These are phyloP conservation scores for Colletotrichum tanaceti DNA, from an alignment of 2,329 filamentous ascomycete species.

Conservation along the genomic window DNA sequence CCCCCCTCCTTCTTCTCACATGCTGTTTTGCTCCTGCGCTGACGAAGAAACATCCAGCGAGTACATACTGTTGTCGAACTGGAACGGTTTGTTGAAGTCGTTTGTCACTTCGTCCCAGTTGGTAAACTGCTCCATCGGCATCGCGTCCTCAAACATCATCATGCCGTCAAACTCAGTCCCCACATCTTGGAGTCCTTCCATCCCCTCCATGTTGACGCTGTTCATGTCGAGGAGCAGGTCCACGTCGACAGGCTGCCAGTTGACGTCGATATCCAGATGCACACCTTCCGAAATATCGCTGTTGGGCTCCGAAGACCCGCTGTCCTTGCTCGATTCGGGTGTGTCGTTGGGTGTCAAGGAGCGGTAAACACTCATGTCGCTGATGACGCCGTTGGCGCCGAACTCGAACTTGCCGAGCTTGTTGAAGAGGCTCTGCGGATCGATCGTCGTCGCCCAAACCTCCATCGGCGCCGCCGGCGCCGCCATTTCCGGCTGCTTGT, in stretches of 20 bases:
- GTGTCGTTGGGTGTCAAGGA: slow-evolving; percentile 72
- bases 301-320: slow-evolving; percentile 68
- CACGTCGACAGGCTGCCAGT: slow-evolving; percentile 62
- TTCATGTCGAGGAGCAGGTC: slow-evolving; percentile 59
- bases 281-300: slow-evolving; percentile 70
- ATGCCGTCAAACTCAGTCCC: slow-evolving; percentile 43
- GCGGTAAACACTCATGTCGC: slow-evolving; percentile 65
- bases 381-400: slow-evolving; percentile 60
- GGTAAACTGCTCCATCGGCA: slow-evolving; percentile 36
- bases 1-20: too few relatives aligned
- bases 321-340: slow-evolving; percentile 72
- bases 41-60: slow-evolving; percentile 47
- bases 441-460: slow-evolving; percentile 54
- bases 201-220: slow-evolving; percentile 48
- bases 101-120: slow-evolving; percentile 63
- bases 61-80: slow-evolving; percentile 59
- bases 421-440: slow-evolving; percentile 57
- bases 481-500: slow-evolving; percentile 48
- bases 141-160: slow-evolving; percentile 38
- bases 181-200: slow-evolving; percentile 40
- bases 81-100: slow-evolving; percentile 65
- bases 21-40: not conserved
- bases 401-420: slow-evolving; percentile 55
- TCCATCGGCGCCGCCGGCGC: slow-evolving; percentile 41
- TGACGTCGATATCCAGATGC: slow-evolving; percentile 63